Conservation (phyloP, 768 basidiomycete species). For the Suillus brevipes region DNA sequence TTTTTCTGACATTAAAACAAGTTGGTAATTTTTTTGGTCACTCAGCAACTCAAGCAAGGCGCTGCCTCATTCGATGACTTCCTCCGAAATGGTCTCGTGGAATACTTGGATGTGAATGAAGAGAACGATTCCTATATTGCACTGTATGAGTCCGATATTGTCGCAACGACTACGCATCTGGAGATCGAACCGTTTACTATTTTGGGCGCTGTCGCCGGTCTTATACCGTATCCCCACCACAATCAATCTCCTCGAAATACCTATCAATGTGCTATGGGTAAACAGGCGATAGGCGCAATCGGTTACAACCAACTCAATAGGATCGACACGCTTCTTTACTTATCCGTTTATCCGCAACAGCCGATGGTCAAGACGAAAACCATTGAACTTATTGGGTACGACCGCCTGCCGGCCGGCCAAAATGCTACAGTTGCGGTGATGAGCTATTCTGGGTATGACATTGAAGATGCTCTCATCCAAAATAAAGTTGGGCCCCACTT, state of each 20-base stretch:
- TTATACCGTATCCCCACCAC: constrained; percentile 99
- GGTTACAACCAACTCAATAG: constrained; percentile 97
- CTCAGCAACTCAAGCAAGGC: constrained; percentile 77
- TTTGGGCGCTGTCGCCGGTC: constrained; percentile 94
- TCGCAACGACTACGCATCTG: constrained; percentile 83
- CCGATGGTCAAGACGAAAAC: constrained; percentile 99
- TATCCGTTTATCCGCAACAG: constrained; percentile 97
- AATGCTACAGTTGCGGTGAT: constrained; percentile 99
- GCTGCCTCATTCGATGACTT: constrained; percentile 90
- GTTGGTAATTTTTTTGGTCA: constrained; percentile 12
- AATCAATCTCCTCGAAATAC: constrained; percentile 99
- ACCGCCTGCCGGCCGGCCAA: constrained; percentile 95
- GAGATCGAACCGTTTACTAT: constrained; percentile 99
- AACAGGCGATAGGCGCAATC: constrained; percentile 99
- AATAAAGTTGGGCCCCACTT: constrained; percentile 64
- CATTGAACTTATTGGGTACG: constrained; percentile 95
- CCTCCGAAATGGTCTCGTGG: constrained; percentile 86
- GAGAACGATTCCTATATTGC: constrained; percentile 98
- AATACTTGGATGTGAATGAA: constrained; percentile 98
- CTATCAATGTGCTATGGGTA: constrained; percentile 99
- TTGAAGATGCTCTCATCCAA: constrained; percentile 96
- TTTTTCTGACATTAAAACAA: neutral
- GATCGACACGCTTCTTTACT: constrained; percentile 97
- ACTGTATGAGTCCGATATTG: constrained; percentile 87
- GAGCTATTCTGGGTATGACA: constrained; percentile 99